Evolutionary conservation across 2,329 filamentous ascomycete genomes (phyloP), one percentile per base, ranked within the genome.

Genomic region (Pestalotiopsis sp.): DNA sequence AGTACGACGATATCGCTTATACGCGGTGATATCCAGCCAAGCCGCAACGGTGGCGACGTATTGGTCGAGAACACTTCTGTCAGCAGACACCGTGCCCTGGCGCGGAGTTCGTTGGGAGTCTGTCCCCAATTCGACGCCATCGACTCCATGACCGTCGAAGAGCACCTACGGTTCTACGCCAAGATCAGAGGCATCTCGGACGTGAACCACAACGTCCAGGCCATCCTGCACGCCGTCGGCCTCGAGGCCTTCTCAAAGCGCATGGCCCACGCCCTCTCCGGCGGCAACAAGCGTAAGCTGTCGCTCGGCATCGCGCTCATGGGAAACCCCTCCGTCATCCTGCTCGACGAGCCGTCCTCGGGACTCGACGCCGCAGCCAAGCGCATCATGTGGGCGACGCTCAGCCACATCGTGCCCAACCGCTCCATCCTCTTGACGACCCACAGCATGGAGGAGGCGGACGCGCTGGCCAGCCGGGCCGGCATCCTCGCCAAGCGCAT

Each of bases 401-500:
- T 98, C 0, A 88, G 88, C 3, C 86, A 89, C 1, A 90, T 94
- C 3, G 90, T 91, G 0, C 87, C 89, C 0, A 94, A 94, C 0
- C 88, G 94, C n/a, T 92, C 91, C 0, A 88, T 98, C 17, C 84
- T 98, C 1, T 86, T 98, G 20, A 98, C 95, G 0, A 98, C 95
- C 0, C 95, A 98, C 78, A 93, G 89, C 62, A 97, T 98, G 94
- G 94, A 98, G 78, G 95, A 98, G 80, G 95, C 94, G 0, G 94
- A 97, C 75, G 94, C 94, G 0, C 84, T 98, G 2, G 94, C 94
- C 0, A 89, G 89, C 38, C 87, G 94, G 1, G 94, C 92, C 0
- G 95, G 94, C 13, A 97, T 98, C 72, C 89, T 98, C 80, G 93
- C 94, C 9, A 87, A 88, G 72, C 86, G 90, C 39, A 97, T 98